These are phyloP conservation scores for Fraxinus latifolia DNA, from an alignment of 305 asterid species.

Conservation along the genomic window DNA sequence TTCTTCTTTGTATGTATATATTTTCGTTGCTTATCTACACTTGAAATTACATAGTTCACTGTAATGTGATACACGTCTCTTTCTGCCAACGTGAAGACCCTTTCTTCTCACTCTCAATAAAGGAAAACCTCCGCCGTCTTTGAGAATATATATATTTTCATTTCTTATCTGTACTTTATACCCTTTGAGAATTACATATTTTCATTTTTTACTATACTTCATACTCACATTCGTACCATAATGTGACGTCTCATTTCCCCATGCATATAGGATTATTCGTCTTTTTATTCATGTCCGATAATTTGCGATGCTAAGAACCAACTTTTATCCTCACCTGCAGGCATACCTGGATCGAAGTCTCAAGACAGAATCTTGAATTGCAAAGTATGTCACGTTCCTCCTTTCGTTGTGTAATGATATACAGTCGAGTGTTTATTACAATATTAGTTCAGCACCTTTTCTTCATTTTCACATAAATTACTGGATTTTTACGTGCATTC, in stretches of 20 bases:
- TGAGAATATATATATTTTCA: not conserved
- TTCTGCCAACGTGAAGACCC: not conserved
- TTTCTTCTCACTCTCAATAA: not conserved
- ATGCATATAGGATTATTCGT: not conserved
- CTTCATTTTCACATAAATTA: conserved; percentile 18
- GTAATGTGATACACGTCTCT: not conserved
- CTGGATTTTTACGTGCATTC: conserved; percentile 9
- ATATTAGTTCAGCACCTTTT: conserved; percentile 10
- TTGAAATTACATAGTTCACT: not conserved
- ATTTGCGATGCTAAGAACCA: not conserved
- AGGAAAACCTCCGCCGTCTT: not conserved
- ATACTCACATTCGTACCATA: not conserved
- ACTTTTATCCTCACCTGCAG: conserved; percentile 43
- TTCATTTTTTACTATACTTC: not conserved
- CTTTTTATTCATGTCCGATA: not conserved
- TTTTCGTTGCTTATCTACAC: not conserved
- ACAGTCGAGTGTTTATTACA: conserved; percentile 13
- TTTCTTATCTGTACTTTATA: not conserved
- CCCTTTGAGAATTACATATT: not conserved
- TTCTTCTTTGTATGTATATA: not conserved
- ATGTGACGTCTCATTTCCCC: not conserved
- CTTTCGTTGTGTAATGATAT: conserved; percentile 14
- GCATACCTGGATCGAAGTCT: conserved; percentile 71
- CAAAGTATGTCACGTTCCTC: not conserved
- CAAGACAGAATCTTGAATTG: conserved; percentile 49